These are phyloP conservation scores for Starmerella sirachaensis DNA, from an alignment of 805 yeast species.

Conservation along the genomic window DNA sequence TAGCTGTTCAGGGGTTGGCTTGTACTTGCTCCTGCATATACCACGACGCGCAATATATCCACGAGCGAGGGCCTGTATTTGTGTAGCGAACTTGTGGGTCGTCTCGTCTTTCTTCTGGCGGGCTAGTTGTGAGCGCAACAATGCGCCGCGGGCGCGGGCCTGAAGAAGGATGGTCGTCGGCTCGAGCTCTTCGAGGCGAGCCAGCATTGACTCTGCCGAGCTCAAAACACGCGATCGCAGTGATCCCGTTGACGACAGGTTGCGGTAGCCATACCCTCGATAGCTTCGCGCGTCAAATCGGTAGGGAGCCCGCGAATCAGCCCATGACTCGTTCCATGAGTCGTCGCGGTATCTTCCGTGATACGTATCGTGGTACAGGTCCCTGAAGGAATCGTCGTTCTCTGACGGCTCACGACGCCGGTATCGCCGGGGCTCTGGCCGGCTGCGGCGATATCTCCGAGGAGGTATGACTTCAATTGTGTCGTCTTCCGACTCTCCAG, in stretches of 20 bases:
- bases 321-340: no score
- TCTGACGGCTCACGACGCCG: no score
- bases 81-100: constrained; percentile 1
- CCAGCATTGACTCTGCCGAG: constrained; percentile 26
- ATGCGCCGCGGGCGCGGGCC: constrained; percentile 29
- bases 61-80: constrained; percentile 19
- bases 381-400: no score
- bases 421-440: no score
- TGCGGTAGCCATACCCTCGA: constrained; percentile 9
- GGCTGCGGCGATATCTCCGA: no score
- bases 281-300: no score
- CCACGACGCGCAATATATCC: constrained; percentile 20
- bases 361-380: constrained; percentile 8
- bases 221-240: constrained; percentile 17
- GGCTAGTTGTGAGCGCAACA: not conserved
- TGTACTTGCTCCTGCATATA: not conserved
- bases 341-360: constrained; percentile 7
- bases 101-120: not conserved
- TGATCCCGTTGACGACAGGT: constrained; percentile 12
- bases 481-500: constrained; percentile 2
- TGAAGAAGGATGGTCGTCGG: constrained; percentile 45
- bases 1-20: not conserved
- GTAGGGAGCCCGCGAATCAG: no score
- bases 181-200: constrained; percentile 25
- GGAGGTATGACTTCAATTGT: constrained; percentile 9